Evolutionary conservation across 345 rosid genomes (phyloP), one percentile per base, ranked within the genome.

Genomic region (Hirschfeldia incana): DNA sequence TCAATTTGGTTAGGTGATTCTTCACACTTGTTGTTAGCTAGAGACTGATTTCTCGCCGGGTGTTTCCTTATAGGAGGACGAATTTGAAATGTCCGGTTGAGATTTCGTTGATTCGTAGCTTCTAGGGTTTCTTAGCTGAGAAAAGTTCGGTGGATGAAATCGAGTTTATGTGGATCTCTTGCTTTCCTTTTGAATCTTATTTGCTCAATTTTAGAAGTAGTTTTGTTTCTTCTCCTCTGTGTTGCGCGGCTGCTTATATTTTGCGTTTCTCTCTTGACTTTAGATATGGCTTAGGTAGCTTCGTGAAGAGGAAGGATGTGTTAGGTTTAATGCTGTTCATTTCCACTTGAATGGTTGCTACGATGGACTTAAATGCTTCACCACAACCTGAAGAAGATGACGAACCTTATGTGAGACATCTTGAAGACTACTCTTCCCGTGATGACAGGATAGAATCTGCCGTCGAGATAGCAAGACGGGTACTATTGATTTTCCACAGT

Each of bases 371-470:
- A 42, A 92, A 92, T 86, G 94, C 82, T 75, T 85, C 88, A 5
- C 90, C 97, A 1, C 75, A 86, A 73, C 97, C 97, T 27, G 97
- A 92, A 78, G 94, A 89, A 32, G 93, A 90, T 8, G 97, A 92
- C 6, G 97, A 90, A 63, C 84, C 74, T 15, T 88, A 80, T 42
- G 92, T 84, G 29, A 63, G 87, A 36, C 89, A 66, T 73, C 37
- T 78, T 36, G 90, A 83, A 69, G 84, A 87, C 37, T 87, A 75
- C 69, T 71, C 78, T 0, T 79, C 84, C 1, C 85, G 84, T 2
- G 88, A 85, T 76, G 97, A 89, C 32, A 91, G 87, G 28, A 51
- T 58, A 6, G 95, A 87, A 74, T 85, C 93, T 67, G 90, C 85
- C 1, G 95, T 78, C 59, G 92, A 92, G 78, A 88, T 86, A 69